phyloP scores from a whole-genome alignment of 257 asterid genomes.

The Penstemon eatonii region DNA sequence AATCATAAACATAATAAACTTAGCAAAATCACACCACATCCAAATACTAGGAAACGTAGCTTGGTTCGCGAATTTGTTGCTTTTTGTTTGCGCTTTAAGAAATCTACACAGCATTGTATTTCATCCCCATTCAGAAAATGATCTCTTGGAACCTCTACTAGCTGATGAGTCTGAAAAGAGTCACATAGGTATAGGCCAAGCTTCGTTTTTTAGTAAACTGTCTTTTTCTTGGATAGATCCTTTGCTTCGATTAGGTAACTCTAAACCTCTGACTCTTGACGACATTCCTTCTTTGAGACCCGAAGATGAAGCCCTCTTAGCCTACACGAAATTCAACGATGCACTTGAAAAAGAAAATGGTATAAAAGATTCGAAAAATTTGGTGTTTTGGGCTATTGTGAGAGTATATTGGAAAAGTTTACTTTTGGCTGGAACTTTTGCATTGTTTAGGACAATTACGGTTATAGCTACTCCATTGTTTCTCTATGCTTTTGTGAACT shows the following conservation, averaged over 20 bases:
- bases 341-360: slow-evolving; percentile 37
- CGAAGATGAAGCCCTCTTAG: slow-evolving; percentile 60
- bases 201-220: slow-evolving; percentile 44
- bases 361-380: slow-evolving; percentile 23
- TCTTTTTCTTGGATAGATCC: slow-evolving; percentile 65
- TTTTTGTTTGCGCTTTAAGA: slow-evolving; percentile 44
- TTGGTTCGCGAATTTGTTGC: slow-evolving; percentile 57
- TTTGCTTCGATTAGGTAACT: slow-evolving; percentile 51
- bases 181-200: slow-evolving; percentile 21
- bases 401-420: slow-evolving; percentile 54
- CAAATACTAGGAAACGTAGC: slow-evolving; percentile 41
- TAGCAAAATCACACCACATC: slow-evolving; percentile 27
- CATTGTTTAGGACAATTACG: slow-evolving; percentile 42
- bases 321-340: slow-evolving; percentile 39
- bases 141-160: slow-evolving; percentile 47
- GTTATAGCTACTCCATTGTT: slow-evolving; percentile 52
- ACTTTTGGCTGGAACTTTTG: slow-evolving; percentile 41
- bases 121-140: slow-evolving; percentile 16
- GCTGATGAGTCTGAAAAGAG: slow-evolving; percentile 28
- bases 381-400: slow-evolving; percentile 38
- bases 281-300: slow-evolving; percentile 57
- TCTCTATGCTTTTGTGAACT: slow-evolving; percentile 61
- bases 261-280: slow-evolving; percentile 46
- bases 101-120: slow-evolving; percentile 25
- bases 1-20: slow-evolving; percentile 36